Base-by-base conservation (phyloP, 2,329 filamentous ascomycete genomes). In the Purpureocillium lavendulum region DNA sequence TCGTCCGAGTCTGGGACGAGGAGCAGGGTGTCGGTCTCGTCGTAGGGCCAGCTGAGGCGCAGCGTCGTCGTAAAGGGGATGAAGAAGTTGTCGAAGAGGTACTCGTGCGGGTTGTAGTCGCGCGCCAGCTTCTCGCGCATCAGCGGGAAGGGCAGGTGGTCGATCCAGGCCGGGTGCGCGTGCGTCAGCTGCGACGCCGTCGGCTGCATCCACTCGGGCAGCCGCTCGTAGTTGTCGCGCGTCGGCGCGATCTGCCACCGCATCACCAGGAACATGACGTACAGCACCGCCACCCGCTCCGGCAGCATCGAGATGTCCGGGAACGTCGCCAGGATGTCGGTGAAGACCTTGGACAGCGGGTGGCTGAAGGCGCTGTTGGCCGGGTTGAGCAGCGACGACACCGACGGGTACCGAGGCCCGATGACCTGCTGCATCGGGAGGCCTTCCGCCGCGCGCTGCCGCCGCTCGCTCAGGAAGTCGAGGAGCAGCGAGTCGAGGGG, bases 191-290 rank as follows among this genome's bases (percentile, higher is more conserved):
- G 87, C 7, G 71, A 72, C 1, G 75, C 69, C 2, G 73, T 66
- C 2, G 88, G 87, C 0, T 72, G 73, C 30, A 81, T 64, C 78
- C 84, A 94, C 4, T 78, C 69, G 0, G 88, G 87, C 10, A 95
- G 64, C 4, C 83, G 73, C 17, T 87, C 77, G 58, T 84, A 89
- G 62, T 88, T 94, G 49, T 88, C 82, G 44, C 73, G 71, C 0
- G 85, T 86, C 0, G 87, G 87, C 21, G 77, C 77, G 41, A 94
- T 83, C 56, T 87, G 80, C 86, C 88, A 95, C 32, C 82, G 76
- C 81, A 92, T 87, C 46, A 88, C 57, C 26, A 89, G 71, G 60
- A 94, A 94, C 85, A 94, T 94, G 54, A 83, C 67, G 57, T 89
- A 94, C 7, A 94, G 70, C 7, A 87, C 78, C 8, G 84, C 87